Percentiles rank a stretch among this genome's conserved stretches.
These are phyloP conservation scores for Anthracocystis panici-leucophaei DNA, from an alignment of 1,284 basidiomycete species.

Conservation along the genomic window DNA sequence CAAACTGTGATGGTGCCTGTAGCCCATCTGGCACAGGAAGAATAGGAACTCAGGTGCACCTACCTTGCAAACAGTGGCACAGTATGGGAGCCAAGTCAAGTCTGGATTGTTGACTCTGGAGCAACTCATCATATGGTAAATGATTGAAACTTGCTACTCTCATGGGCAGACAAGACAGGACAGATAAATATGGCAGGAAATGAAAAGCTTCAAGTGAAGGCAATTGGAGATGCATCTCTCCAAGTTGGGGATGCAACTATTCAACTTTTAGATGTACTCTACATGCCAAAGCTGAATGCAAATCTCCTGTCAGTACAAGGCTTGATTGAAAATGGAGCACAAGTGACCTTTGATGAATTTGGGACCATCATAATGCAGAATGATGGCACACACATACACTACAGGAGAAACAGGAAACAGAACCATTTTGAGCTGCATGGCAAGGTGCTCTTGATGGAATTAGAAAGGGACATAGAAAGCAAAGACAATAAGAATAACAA, in stretches of 20 bases:
- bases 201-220: constrained; percentile 1
- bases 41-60: no score
- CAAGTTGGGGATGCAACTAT: no score
- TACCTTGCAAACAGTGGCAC: no score
- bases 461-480: no score
- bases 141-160: constrained; percentile 1
- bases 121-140: constrained; percentile 11
- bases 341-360: constrained; percentile 7
- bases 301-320: constrained; percentile 8
- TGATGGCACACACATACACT: constrained; percentile 1
- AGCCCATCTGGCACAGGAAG: no score
- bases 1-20: no score
- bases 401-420: no score
- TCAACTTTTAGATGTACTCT: constrained; percentile 8
- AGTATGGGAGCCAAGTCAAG: neutral
- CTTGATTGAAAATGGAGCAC: constrained; percentile 5
- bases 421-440: no score
- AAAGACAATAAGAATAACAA: neutral
- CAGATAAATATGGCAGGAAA: neutral
- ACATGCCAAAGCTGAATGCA: constrained; percentile 7
- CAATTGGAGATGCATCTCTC: no score
- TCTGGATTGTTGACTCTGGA: constrained; percentile 6
- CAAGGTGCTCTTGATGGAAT: no score
- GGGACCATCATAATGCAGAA: neutral
- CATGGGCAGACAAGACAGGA: neutral